Base-by-base conservation (phyloP, 2,329 filamentous ascomycete genomes). In the Zymoseptoria ardabiliae region DNA sequence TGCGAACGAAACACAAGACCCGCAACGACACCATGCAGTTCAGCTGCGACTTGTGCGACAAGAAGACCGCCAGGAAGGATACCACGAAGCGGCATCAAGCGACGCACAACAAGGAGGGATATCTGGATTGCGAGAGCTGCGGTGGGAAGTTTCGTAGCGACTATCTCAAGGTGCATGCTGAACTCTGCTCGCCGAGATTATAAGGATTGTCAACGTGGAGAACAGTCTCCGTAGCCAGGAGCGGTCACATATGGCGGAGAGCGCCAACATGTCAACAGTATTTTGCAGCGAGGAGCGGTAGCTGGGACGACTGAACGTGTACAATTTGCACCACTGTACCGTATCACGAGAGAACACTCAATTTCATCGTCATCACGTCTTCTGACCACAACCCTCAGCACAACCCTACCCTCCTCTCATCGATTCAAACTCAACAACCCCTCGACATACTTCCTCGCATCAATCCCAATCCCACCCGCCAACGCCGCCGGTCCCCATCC, bases 401-500 rank as follows among this genome's bases (percentile, higher is more conserved):
- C 35, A 17, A 4, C 35, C 4, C 22, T 53, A 6, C 2, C 20
- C 56, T 19, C 3, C 13, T 6, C 23, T 61, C 57, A 80, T 41
- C 78, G 73, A 70, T 81, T 82, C 69, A 91, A 71, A 68, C 81
- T 89, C 71, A 91, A 75, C 58, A 92, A 71, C 1, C 85, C 85
- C 71, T 91, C 88, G 3, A 91, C 84, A 72, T 91, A 91, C 70
- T 82, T 82, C 72, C 85, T 81, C 28, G 88, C 90, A 76, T 92
- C 89, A 35, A 91, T 81, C 0, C 89, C 89, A 63, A 92, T 90
- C 0, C 88, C 89, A 68, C 89, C 85, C 0, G 83, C 85, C 64
- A 91, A 72, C 58, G 81, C 81, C 20, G 79, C 81, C 51, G 66
- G 68, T 41, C 65, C 72, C 66, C 66, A 70, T 13, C 65, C 68